Conservation (phyloP, 169 alveolate species). For the Cyclospora cayetanensis region DNA sequence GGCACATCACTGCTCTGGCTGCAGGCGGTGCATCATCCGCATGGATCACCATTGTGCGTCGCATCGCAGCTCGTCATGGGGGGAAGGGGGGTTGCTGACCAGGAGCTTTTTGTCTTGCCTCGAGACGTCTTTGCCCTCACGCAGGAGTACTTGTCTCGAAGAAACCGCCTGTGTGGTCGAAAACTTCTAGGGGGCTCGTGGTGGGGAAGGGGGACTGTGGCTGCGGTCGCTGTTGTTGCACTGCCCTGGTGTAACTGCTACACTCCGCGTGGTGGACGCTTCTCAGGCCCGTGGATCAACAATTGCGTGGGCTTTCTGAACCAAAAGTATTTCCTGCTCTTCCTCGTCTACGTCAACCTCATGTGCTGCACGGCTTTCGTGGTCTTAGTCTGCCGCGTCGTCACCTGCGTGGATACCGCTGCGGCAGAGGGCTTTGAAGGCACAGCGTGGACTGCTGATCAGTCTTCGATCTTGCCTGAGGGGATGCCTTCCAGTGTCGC, state of each 20-base stretch:
- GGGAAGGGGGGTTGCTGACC: too few relatives aligned
- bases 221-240: background rate
- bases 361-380: slow-evolving; percentile 19
- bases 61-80: too few relatives aligned
- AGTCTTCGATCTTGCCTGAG: background rate
- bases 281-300: slow-evolving; percentile 83
- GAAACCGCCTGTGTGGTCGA: too few relatives aligned
- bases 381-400: background rate
- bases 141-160: too few relatives aligned
- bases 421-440: background rate
- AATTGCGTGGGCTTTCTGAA: slow-evolving; percentile 91
- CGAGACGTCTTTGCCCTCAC: too few relatives aligned
- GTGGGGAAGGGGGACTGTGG: too few relatives aligned
- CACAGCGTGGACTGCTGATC: too few relatives aligned
- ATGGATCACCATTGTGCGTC: slow-evolving; percentile 93
- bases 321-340: slow-evolving; percentile 86
- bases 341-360: slow-evolving; percentile 78
- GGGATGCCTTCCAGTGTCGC: too few relatives aligned
- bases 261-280: background rate
- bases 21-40: slow-evolving; percentile 85
- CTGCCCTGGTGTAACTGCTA: background rate
- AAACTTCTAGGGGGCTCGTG: too few relatives aligned
- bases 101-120: too few relatives aligned
- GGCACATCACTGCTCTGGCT: slow-evolving; percentile 91
- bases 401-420: slow-evolving; percentile 9